These are phyloP conservation scores for Edaphochlamys debaryana DNA, from an alignment of 139 green algal genomes.

Conservation along the genomic window DNA sequence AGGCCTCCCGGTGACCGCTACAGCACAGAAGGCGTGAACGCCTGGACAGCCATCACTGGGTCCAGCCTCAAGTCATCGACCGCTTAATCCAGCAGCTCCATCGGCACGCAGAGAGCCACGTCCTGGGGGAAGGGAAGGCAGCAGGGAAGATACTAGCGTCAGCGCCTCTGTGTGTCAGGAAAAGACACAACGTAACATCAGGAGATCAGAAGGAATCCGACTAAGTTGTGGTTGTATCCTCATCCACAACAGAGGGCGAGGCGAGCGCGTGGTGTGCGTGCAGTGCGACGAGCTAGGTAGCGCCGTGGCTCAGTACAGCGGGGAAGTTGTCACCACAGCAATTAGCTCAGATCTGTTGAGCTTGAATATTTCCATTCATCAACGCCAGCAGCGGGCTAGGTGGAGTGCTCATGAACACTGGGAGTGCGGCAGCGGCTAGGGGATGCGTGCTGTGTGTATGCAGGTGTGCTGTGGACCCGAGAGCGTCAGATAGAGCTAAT, in stretches of 20 bases:
- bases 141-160: too few relatives aligned
- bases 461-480: neutral
- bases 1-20: too few relatives aligned
- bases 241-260: slow-evolving; percentile 34
- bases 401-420: neutral
- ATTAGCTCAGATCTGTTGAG: slow-evolving; percentile 79
- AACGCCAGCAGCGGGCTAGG: too few relatives aligned
- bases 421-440: too few relatives aligned
- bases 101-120: too few relatives aligned
- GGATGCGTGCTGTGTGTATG: neutral
- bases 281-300: neutral
- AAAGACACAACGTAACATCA: slow-evolving; percentile 5
- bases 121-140: too few relatives aligned
- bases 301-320: slow-evolving; percentile 56
- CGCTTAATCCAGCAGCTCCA: too few relatives aligned
- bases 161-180: slow-evolving; percentile 33
- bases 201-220: slow-evolving; percentile 58
- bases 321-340: slow-evolving; percentile 50
- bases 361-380: slow-evolving; percentile 77
- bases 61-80: too few relatives aligned
- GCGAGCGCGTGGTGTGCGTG: neutral
- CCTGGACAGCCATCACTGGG: too few relatives aligned
- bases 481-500: slow-evolving; percentile 89
- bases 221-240: slow-evolving; percentile 44
- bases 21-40: too few relatives aligned